These are phyloP conservation scores for Penicillium carneum DNA, from an alignment of 2,329 filamentous ascomycete species.

Conservation along the genomic window DNA sequence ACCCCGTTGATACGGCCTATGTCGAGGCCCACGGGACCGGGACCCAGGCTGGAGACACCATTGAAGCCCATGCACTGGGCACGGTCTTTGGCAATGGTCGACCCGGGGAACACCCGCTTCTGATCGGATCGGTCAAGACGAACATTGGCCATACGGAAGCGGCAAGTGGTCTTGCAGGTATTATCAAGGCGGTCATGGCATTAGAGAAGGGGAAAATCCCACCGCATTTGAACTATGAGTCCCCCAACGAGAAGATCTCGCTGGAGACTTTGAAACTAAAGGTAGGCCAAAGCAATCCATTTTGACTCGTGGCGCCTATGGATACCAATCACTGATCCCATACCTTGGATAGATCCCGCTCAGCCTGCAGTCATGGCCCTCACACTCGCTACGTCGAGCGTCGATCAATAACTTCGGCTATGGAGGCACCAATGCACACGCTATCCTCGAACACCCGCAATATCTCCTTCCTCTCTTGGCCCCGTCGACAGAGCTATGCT, in stretches of 20 bases:
- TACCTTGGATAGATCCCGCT: too few relatives aligned
- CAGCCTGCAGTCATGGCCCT: too few relatives aligned
- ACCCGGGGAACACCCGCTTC: background rate
- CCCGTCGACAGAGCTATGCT: too few relatives aligned
- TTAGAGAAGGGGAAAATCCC: too few relatives aligned
- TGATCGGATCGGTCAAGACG: constrained; percentile 7
- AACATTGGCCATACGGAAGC: constrained; percentile 1
- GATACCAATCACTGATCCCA: too few relatives aligned
- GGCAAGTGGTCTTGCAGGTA: background rate
- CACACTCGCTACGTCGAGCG: background rate
- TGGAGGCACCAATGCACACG: background rate
- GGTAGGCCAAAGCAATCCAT: too few relatives aligned
- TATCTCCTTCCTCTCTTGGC: too few relatives aligned
- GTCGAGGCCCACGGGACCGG: constrained; percentile 3
- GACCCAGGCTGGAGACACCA: background rate
- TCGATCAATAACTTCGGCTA: constrained; percentile 5
- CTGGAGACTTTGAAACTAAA: too few relatives aligned
- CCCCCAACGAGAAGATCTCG: too few relatives aligned
- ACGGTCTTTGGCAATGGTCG: background rate
- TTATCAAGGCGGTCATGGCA: too few relatives aligned
- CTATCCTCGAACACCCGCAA: background rate
- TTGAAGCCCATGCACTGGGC: background rate
- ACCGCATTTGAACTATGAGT: too few relatives aligned
- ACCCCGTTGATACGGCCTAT: background rate
- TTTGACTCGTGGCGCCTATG: too few relatives aligned